These are phyloP conservation scores for Fusarium marasasianum DNA, from an alignment of 2,329 filamentous ascomycete genomes.

Conservation along the genomic window DNA sequence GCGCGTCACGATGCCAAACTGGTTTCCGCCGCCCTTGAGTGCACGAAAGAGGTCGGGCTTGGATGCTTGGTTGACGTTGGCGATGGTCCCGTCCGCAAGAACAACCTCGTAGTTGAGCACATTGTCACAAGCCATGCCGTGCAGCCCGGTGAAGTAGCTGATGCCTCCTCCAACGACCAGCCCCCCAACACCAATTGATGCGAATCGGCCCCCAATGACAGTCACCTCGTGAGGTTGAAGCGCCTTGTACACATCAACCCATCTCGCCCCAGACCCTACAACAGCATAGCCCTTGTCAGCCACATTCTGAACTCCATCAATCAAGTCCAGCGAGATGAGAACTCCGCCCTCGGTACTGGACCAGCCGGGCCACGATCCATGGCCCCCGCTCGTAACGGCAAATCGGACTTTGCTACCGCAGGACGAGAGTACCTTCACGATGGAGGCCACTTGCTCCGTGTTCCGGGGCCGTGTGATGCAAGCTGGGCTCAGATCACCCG, in stretches of 20 bases:
- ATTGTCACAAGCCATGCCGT: background rate
- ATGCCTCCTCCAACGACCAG: background rate
- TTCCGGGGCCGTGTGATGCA: accelerated
- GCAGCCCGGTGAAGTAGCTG: background rate
- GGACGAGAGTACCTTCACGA: background rate
- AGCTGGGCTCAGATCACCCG: background rate
- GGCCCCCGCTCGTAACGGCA: background rate
- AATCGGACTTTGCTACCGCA: background rate
- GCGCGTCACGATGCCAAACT: background rate
- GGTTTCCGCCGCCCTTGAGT: background rate
- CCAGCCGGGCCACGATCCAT: background rate
- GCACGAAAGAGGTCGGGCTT: background rate
- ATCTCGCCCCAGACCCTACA: background rate
- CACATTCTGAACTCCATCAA: background rate
- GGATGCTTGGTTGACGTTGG: background rate
- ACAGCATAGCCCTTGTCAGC: background rate
- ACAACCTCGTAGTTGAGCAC: background rate
- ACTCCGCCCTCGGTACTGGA: background rate
- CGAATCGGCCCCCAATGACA: background rate
- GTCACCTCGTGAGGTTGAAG: background rate
- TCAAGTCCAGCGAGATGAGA: background rate
- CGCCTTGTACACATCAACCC: background rate
- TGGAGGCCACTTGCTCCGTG: background rate
- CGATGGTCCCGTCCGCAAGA: accelerated
- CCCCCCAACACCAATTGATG: background rate